phyloP scores from a whole-genome alignment of 805 yeast genomes.

The Candida chilensis region DNA sequence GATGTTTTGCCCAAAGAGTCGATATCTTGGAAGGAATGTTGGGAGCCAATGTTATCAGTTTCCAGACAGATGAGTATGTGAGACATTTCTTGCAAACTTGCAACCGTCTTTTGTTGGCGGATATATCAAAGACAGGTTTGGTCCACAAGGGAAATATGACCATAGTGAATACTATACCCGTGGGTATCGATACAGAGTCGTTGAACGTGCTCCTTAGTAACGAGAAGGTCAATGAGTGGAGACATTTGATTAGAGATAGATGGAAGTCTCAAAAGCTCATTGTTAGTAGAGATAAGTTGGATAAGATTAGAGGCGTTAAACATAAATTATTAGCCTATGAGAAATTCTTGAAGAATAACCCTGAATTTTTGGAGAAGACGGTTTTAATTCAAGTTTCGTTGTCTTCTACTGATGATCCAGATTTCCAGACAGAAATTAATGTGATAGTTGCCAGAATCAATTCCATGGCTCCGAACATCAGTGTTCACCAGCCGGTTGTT shows the following conservation, averaged over 20 bases:
- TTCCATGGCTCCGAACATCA: constrained; percentile 61
- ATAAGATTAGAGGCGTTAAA: constrained; percentile 78
- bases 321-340: constrained; percentile 87
- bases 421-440: constrained; percentile 65
- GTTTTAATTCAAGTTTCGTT: constrained; percentile 80
- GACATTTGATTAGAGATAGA: constrained; percentile 60
- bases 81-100: constrained; percentile 91
- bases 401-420: constrained; percentile 39
- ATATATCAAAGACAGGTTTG: constrained; percentile 57
- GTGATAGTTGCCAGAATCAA: constrained; percentile 81
- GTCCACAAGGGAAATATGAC: constrained; percentile 51
- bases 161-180: constrained; percentile 52
- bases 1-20: constrained; percentile 86
- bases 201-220: constrained; percentile 36
- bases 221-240: constrained; percentile 54
- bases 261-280: constrained; percentile 69
- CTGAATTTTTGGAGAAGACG: constrained; percentile 57
- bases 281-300: constrained; percentile 84
- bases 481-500: constrained; percentile 76
- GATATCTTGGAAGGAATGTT: constrained; percentile 71
- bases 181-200: constrained; percentile 68
- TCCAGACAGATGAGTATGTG: constrained; percentile 90
- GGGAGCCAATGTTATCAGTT: constrained; percentile 82
- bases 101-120: constrained; percentile 74
- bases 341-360: constrained; percentile 60